Percentiles rank a stretch among this genome's conserved stretches.
These are phyloP conservation scores for Solanum rostratum DNA, from an alignment of 257 asterid species.

Conservation along the genomic window DNA sequence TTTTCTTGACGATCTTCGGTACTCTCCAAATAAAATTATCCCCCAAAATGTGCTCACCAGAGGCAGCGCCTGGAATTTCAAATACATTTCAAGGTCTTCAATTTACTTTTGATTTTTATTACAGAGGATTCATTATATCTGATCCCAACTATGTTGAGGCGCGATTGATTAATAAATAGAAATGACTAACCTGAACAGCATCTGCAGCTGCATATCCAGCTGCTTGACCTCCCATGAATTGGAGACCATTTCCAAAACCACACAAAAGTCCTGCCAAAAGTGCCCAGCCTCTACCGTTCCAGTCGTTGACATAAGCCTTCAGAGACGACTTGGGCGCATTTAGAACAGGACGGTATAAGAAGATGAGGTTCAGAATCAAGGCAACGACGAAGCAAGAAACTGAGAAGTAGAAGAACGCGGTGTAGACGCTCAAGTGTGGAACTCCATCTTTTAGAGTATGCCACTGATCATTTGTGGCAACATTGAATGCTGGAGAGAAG, in stretches of 20 bases:
- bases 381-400: slow-evolving; percentile 67
- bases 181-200: slow-evolving; percentile 73
- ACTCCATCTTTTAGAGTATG: slow-evolving; percentile 46
- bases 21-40: slow-evolving; percentile 64
- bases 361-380: slow-evolving; percentile 48
- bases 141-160: not conserved
- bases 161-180: not conserved
- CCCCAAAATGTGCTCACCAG: slow-evolving; percentile 97
- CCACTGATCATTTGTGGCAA: slow-evolving; percentile 93
- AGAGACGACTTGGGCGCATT: slow-evolving; percentile 59
- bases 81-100: not conserved
- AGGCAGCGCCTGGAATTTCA: slow-evolving; percentile 65
- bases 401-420: slow-evolving; percentile 94
- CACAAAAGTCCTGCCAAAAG: slow-evolving; percentile 75
- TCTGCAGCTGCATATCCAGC: slow-evolving; percentile 99
- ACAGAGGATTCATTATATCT: no score
- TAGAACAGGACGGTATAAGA: slow-evolving; percentile 58
- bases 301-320: slow-evolving; percentile 56
- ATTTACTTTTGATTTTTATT: no score
- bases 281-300: slow-evolving; percentile 93
- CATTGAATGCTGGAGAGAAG: slow-evolving; percentile 84
- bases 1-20: slow-evolving; percentile 65
- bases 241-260: slow-evolving; percentile 95
- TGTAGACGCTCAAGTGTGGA: slow-evolving; percentile 68
- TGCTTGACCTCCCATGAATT: slow-evolving; percentile 99